Evolutionary conservation across 371 early-diverging fungal species (phyloP).

Genomic region (Haplosporangium sp.): DNA sequence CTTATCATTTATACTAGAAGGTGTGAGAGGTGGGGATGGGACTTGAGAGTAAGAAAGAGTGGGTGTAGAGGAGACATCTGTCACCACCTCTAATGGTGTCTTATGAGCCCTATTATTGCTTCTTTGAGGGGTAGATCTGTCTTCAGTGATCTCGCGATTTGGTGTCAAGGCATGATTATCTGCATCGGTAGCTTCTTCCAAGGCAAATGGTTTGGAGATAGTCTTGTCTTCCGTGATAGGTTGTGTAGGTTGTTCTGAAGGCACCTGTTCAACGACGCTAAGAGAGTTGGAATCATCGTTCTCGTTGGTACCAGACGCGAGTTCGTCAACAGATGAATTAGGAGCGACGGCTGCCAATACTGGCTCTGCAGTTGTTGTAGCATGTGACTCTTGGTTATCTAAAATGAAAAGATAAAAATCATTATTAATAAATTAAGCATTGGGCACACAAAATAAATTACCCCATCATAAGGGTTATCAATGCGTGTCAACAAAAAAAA

Average conservation of each 20-base stretch:
- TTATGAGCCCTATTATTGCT: neutral
- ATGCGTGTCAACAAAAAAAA: neutral
- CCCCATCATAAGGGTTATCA: neutral
- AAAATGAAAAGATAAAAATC: neutral
- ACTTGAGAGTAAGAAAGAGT: conserved; percentile 14
- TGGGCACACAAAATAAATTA: neutral
- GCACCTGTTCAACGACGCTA: neutral
- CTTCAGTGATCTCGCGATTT: neutral
- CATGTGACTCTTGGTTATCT: neutral
- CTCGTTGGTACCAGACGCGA: neutral
- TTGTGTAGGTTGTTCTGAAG: neutral
- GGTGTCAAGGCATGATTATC: neutral
- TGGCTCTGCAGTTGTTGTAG: neutral
- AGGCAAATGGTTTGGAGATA: conserved; percentile 1
- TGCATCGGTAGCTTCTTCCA: neutral
- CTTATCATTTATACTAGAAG: conserved; percentile 5
- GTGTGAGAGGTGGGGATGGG: conserved; percentile 38
- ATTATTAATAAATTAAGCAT: conserved; percentile 2
- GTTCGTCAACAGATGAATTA: neutral
- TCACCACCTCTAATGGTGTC: conserved; percentile 11
- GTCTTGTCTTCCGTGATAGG: neutral
- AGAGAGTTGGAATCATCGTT: conserved; percentile 10
- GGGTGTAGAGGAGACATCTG: neutral
- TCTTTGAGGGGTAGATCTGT: neutral
- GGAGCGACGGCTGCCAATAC: neutral